Conservation (phyloP, 352 stramenopile species). For the Thalassiosira hispida region DNA sequence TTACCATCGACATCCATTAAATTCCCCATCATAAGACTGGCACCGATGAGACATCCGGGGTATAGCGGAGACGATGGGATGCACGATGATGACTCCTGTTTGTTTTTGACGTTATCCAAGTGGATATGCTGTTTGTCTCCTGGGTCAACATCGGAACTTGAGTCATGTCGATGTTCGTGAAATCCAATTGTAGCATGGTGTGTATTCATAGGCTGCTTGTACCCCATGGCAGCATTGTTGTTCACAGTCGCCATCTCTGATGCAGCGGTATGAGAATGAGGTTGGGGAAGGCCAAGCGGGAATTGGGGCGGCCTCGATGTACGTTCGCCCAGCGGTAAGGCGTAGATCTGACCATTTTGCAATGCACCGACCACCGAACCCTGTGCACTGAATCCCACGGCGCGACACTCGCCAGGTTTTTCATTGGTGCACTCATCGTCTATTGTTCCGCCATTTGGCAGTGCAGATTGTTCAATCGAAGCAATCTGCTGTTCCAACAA, state of each 20-base stretch:
- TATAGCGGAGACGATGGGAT: constrained; percentile 56
- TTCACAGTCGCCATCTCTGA: constrained; percentile 28
- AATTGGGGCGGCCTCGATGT: constrained; percentile 29
- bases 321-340: constrained; percentile 64
- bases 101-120: constrained; percentile 30
- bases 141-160: constrained; percentile 25
- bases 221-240: constrained; percentile 6
- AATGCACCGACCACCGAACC: constrained; percentile 67
- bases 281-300: constrained; percentile 31
- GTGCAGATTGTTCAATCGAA: constrained; percentile 57
- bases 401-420: constrained; percentile 19
- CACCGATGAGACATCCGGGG: constrained; percentile 65
- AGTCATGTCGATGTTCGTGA: constrained; percentile 23
- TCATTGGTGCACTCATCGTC: constrained; percentile 27
- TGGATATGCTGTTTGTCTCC: constrained; percentile 47
- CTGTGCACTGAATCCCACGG: constrained; percentile 21
- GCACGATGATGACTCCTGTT: constrained; percentile 40
- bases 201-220: constrained; percentile 28
- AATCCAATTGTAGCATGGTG: constrained; percentile 45
- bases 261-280: constrained; percentile 31
- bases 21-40: constrained; percentile 46
- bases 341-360: constrained; percentile 74
- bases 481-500: constrained; percentile 57
- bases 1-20: constrained; percentile 47
- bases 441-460: constrained; percentile 2